Percentiles rank a stretch among this genome's conserved stretches.
These are phyloP conservation scores for Penstemon davidsonii DNA, from an alignment of 257 asterid genomes.

Conservation along the genomic window DNA sequence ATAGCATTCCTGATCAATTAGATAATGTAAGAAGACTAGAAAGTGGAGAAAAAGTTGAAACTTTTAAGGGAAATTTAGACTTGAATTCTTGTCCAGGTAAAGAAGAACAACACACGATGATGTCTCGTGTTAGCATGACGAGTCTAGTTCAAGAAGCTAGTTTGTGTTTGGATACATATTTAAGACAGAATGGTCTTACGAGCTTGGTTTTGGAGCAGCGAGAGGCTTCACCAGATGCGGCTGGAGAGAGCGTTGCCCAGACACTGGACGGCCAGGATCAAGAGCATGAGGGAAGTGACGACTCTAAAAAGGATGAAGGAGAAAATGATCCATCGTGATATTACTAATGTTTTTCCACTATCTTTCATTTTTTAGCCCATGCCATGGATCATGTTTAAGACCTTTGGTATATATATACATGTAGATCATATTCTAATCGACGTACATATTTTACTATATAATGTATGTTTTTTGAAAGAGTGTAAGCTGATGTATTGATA, in stretches of 20 bases:
- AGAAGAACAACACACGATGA: conserved; percentile 34
- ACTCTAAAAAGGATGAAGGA: conserved; percentile 37
- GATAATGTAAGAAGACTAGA: conserved; percentile 42
- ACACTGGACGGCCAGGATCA: conserved; percentile 42
- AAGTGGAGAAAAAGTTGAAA: conserved; percentile 50
- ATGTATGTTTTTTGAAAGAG: conserved; percentile 16
- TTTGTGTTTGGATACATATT: conserved; percentile 73
- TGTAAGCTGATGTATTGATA: conserved; percentile 1
- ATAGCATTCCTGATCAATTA: conserved; percentile 39
- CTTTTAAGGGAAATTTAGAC: conserved; percentile 53
- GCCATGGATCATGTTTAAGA: not conserved
- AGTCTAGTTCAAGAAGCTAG: conserved; percentile 83
- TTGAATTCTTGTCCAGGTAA: conserved; percentile 65
- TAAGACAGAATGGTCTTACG: conserved; percentile 83
- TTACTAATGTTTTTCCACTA: not conserved
- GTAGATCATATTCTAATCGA: conserved; percentile 15
- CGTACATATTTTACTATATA: not conserved
- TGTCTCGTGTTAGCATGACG: conserved; percentile 66
- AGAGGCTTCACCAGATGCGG: conserved; percentile 36
- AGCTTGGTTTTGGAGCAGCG: conserved; percentile 67
- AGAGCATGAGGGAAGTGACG: conserved; percentile 46
- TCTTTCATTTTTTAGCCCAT: conserved; percentile 4
- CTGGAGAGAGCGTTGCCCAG: conserved; percentile 36
- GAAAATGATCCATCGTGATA: conserved; percentile 37
- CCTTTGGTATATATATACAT: not conserved